phyloP scores from a whole-genome alignment of 106 monocot genomes.

The Amphibolis antarctica region DNA sequence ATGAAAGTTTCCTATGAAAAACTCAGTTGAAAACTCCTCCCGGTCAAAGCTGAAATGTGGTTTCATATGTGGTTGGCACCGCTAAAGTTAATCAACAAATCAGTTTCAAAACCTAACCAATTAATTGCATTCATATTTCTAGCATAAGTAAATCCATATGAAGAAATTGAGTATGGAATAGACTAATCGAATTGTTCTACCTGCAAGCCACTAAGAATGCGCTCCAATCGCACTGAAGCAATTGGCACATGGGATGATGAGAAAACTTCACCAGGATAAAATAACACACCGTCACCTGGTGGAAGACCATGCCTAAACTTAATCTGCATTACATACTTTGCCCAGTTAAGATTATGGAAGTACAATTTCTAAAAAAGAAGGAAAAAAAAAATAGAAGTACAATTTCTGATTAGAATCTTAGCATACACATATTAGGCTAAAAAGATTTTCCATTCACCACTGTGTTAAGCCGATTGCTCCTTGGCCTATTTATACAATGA shows the following conservation, averaged over 20 bases:
- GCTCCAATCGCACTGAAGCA: conserved; percentile 79
- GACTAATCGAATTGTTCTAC: conserved; percentile 18
- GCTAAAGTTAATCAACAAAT: too few relatives aligned
- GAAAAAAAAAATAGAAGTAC: too few relatives aligned
- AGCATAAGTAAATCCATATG: not conserved
- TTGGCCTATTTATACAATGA: not conserved
- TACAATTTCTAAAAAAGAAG: too few relatives aligned
- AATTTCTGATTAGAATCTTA: not conserved
- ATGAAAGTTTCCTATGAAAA: too few relatives aligned
- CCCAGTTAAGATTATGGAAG: not conserved
- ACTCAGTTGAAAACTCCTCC: too few relatives aligned
- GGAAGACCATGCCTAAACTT: conserved; percentile 89
- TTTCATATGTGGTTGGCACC: too few relatives aligned
- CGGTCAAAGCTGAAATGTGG: too few relatives aligned
- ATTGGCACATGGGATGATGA: conserved; percentile 73
- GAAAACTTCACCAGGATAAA: conserved; percentile 98
- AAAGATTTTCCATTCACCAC: not conserved
- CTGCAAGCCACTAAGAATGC: conserved; percentile 89
- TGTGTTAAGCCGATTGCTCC: not conserved
- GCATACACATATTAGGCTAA: not conserved
- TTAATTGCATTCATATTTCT: too few relatives aligned
- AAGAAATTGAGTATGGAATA: not conserved
- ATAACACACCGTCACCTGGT: conserved; percentile 92
- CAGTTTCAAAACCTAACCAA: too few relatives aligned
- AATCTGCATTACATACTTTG: conserved; percentile 36